Evolutionary conservation across 2,329 filamentous ascomycete genomes (phyloP).

Genomic region (Claviceps africana): DNA sequence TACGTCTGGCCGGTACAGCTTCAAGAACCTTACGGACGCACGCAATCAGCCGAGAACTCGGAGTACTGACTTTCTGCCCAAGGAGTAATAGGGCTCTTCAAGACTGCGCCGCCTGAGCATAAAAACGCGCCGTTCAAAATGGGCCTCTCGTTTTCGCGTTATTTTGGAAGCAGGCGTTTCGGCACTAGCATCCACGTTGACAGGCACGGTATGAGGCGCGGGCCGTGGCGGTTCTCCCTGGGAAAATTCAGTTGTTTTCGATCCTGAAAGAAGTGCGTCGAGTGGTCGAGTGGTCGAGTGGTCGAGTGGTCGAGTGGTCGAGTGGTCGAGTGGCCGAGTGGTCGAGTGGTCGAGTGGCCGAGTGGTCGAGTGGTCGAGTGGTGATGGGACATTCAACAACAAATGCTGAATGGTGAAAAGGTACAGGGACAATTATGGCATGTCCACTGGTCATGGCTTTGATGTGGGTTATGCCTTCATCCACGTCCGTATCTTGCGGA

Average conservation of each 20-base stretch:
- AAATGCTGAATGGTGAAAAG: not conserved
- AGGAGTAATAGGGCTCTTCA: not conserved
- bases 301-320: too few relatives aligned
- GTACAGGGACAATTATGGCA: not conserved
- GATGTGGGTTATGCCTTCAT: not conserved
- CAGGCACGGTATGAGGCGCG: constrained; percentile 31
- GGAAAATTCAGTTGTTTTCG: constrained; percentile 37
- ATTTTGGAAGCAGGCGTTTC: constrained; percentile 33
- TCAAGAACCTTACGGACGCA: not conserved
- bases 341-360: too few relatives aligned
- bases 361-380: not conserved
- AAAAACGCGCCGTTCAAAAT: constrained; percentile 15
- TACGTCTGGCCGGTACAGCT: not conserved
- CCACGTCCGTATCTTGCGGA: not conserved
- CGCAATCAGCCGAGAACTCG: not conserved
- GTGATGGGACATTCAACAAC: not conserved
- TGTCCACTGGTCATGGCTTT: not conserved
- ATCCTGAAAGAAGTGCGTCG: not conserved
- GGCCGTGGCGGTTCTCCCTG: constrained; percentile 36
- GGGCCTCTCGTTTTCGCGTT: constrained; percentile 34
- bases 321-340: too few relatives aligned
- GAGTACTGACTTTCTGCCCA: not conserved
- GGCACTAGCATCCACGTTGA: constrained; percentile 34
- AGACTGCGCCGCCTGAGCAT: not conserved
- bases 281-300: not conserved